Base-by-base conservation (phyloP, 2,329 filamentous ascomycete genomes). In the Aaosphaeria pasadenensis region DNA sequence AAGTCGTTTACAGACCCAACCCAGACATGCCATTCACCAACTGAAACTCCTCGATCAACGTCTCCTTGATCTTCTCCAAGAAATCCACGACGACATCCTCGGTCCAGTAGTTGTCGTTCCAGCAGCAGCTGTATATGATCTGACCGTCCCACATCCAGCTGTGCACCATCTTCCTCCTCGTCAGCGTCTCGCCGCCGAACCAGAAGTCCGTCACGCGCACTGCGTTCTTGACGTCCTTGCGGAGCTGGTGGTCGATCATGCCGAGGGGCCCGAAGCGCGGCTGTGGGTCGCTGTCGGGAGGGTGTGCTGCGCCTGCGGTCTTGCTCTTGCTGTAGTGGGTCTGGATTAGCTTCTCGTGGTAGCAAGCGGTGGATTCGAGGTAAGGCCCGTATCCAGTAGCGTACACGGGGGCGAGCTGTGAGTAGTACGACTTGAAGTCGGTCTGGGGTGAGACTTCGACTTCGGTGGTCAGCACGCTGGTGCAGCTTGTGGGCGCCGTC, bases 141-240 rank as follows among this genome's bases (percentile, higher is more conserved):
- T 57, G 44, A 24, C 46, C 52, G 13, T 61, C 50, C 47, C 51
- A 60, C 9, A 60, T 49, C 58, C 58, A 61, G 1, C 51, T 51
- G 41, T 61, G 58, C 32, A 61, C 58, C 55, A 61, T 60, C 50
- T 52, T 59, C 11, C 57, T 46, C 52, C 53, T 55, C n/a, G 55
- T 57, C 39, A 61, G 45, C 5, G 53, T 58, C 43, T 61, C 58
- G 1, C 50, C 54, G 6, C 58, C 58, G 11, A 61, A 39, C 58
- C 58, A 61, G 13, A 61, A 61, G 32, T 58, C 56, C 7, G 47
- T 53, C 7, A 61, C 55, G 11, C 48, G 39, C 5, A 61, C 57
- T 1, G 56, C 46, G 5, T 51, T 33, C 13, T 44, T 47, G 41
- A 58, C 42, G 9, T 53, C 35, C 38, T 54, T 58, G 11, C 33